Evolutionary conservation across 768 basidiomycete species (phyloP), one percentile per base, ranked within the genome.

Genomic region (Phanerochaete carnosa): DNA sequence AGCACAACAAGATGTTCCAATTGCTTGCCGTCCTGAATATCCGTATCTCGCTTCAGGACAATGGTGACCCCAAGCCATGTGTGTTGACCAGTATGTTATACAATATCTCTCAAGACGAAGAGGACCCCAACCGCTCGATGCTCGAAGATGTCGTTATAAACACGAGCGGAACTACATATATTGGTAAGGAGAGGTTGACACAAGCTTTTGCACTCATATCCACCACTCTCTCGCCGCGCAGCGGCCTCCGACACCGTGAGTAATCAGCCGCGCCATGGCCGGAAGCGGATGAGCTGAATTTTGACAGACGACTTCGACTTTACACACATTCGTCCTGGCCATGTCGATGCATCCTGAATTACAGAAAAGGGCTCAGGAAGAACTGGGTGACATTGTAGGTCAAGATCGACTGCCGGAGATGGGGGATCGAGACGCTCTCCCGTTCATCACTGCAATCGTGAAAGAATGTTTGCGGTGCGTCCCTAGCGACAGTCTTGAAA

Each of bases 351-450:
- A 66, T 50, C 72, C 66, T 15, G 55, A 56, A 4, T 45, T 57
- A 11, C 60, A 61, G 43, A 22, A 37, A 9, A 50, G 43, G 25
- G 60, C 60, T n/a, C 54, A 57, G 32, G 35, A 50, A 49, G 70
- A 73, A 52, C 57, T 73, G 9, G 68, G 71, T 43, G 52, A 51
- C 2, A 66, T 70, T 1, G 49, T 71, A 7, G 70, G 72, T 22
- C 55, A 22, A 2, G 66, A 69, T 25, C 66, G 70, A n/a, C 53
- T 73, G 7, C 74, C 74, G 1, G 65, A 61, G 0, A 62, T 67
- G 29, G 64, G 63, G 9, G 72, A 73, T 45, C 25, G 32, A 15
- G 19, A 33, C 1, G 9, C 2, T 7, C 37, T 61, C 29, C 60
- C 55, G 28, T 72, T 67, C 49, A 51, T 70, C 26, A 46, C 55